Conservation (phyloP, 805 yeast species). For the Cyberlindnera japonica region DNA sequence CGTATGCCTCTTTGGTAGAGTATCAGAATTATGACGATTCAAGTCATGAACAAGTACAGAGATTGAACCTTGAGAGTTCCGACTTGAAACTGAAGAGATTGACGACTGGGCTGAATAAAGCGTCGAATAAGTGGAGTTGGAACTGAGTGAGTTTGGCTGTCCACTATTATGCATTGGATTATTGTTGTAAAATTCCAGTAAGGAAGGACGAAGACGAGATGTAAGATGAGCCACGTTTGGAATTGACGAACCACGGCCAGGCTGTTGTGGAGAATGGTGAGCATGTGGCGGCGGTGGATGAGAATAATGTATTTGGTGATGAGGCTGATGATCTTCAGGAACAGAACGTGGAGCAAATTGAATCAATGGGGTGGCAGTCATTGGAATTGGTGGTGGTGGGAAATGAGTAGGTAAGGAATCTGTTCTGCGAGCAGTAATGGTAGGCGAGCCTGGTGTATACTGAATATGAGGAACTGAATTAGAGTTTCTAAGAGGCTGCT, state of each 20-base stretch:
- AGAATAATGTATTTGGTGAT: neutral
- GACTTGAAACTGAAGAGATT: constrained; percentile 24
- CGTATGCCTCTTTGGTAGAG: neutral
- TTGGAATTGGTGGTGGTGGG: constrained; percentile 9
- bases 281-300: constrained; percentile 7
- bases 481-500: constrained; percentile 2
- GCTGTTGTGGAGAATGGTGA: constrained; percentile 2
- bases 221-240: constrained; percentile 19
- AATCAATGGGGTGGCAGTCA: constrained; percentile 3
- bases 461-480: constrained; percentile 19
- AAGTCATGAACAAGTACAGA: constrained; percentile 10
- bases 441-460: constrained; percentile 7
- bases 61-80: constrained; percentile 23
- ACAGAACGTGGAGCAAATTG: constrained; percentile 23
- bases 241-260: constrained; percentile 9
- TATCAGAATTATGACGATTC: neutral
- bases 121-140: constrained; percentile 20
- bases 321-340: constrained; percentile 16
- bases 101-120: constrained; percentile 26
- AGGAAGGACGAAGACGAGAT: constrained; percentile 25
- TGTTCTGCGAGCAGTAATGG: constrained; percentile 11
- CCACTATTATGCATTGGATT: constrained; percentile 4
- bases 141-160: constrained; percentile 19
- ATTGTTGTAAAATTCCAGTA: constrained; percentile 20
- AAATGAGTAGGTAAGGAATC: constrained; percentile 20